phyloP scores from a whole-genome alignment of 148 eudicot species.

The Beta vulgaris region DNA sequence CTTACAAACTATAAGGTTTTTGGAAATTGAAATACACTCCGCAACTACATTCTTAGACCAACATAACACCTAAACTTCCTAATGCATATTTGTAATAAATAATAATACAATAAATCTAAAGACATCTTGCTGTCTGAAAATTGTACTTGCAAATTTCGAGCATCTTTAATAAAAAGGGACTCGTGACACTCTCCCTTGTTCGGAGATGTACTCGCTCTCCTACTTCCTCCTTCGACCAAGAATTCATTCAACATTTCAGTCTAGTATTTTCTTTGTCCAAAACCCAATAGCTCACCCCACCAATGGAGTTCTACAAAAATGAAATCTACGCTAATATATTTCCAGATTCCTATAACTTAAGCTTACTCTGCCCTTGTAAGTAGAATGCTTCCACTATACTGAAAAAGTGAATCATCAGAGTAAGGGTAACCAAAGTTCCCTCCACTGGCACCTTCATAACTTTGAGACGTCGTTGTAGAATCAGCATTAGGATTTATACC shows the following conservation, averaged over 20 bases:
- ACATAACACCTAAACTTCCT: too few relatives aligned
- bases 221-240: neutral
- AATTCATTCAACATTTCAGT: neutral
- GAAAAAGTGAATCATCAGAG: constrained; percentile 38
- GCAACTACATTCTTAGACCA: too few relatives aligned
- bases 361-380: constrained; percentile 31
- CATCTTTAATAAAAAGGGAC: too few relatives aligned
- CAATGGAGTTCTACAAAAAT: neutral
- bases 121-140: too few relatives aligned
- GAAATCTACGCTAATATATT: neutral
- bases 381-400: constrained; percentile 37
- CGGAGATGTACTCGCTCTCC: too few relatives aligned
- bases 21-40: too few relatives aligned
- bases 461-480: constrained; percentile 47
- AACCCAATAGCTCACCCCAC: neutral
- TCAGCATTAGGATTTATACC: constrained; percentile 68
- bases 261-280: neutral
- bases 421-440: constrained; percentile 41
- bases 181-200: too few relatives aligned
- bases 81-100: too few relatives aligned
- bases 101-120: too few relatives aligned
- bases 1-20: too few relatives aligned
- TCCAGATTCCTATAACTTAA: constrained; percentile 11
- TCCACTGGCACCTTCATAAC: constrained; percentile 33
- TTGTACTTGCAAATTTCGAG: too few relatives aligned